phyloP scores from a whole-genome alignment of 2,329 filamentous ascomycete species.

The Thielaviopsis musarum region DNA sequence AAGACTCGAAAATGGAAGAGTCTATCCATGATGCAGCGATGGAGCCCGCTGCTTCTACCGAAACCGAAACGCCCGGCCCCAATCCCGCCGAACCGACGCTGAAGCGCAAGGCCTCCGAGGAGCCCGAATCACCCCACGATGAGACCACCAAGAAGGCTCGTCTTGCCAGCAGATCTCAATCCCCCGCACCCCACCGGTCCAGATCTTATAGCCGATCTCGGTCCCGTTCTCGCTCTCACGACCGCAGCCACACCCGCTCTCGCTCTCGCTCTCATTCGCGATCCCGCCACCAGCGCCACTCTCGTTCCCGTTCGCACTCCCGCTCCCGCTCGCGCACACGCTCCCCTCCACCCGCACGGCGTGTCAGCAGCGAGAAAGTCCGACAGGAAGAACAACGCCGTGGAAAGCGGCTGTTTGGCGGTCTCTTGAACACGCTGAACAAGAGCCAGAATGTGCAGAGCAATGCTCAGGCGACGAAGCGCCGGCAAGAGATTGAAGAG shows the following conservation, averaged over 20 bases:
- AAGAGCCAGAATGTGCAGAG: conserved; percentile 25
- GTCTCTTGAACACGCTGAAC: conserved; percentile 59
- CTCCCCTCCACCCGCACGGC: conserved; percentile 1
- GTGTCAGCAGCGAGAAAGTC: not conserved
- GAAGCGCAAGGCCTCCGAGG: conserved; percentile 10
- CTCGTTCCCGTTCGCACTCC: not conserved
- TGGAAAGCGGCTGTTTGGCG: conserved; percentile 72
- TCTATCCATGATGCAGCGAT: not conserved
- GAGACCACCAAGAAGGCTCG: conserved; percentile 9
- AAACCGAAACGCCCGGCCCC: too few species aligned
- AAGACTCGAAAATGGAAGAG: not conserved
- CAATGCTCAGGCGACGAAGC: conserved; percentile 24
- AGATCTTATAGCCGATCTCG: not conserved
- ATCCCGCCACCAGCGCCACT: not conserved
- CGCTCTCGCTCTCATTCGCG: not conserved
- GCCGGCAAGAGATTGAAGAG: conserved; percentile 64
- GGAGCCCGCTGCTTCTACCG: too few species aligned
- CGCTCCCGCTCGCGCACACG: conserved; percentile 1
- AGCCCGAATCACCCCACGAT: not conserved
- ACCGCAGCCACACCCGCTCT: not conserved
- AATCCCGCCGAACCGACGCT: not conserved
- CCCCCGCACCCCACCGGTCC: not conserved
- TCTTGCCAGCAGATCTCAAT: not conserved
- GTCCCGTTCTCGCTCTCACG: not conserved
- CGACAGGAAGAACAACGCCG: conserved; percentile 63